Evolutionary conservation across 2,329 filamentous ascomycete genomes (phyloP), one percentile per base, ranked within the genome.

Genomic region (Neofusicoccum kwambonambiense): DNA sequence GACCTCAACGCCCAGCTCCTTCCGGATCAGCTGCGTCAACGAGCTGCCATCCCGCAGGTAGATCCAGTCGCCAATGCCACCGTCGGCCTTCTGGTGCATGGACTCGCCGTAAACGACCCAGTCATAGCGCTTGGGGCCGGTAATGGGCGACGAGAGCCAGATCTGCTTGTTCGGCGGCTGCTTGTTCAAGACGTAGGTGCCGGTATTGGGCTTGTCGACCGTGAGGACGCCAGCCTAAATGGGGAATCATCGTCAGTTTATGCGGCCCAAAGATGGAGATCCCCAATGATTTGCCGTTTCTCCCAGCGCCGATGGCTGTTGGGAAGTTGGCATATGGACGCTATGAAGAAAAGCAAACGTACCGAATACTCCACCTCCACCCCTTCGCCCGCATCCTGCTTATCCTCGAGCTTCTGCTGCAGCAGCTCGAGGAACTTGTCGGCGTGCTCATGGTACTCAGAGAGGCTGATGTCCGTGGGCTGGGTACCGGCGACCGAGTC

Each of bases 151-250:
- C 42, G 92, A 95, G 51, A 98, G 87, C 95, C 95, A 99, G 74
- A 99, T 97, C 73, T 89, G 95, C 83, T 93, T 95, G 83, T 97
- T 98, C 19, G 94, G 93, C 0, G 95, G 95, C 78, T 99, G 95
- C 79, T 99, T 99, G 86, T 99, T 99, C 80, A 99, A 86, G 66
- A 99, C 91, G 75, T 96, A 99, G 35, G 87, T 94, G 67, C 93
- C 93, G 58, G 87, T 82, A 12, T 84, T 81, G 1, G 87, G 86
- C 70, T 91, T 87, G 6, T 81, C 83, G 72, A 98, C 83, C 68
- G 89, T 93, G 70, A 98, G 84, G 64, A 98, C 93, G 64, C 95
- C 94, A 62, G 92, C 86, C 93, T 97, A 71, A 8, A 47, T 19
- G 15, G 4, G 1, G 22, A 19, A 9, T 7, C 47, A 2, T 11